Conservation (phyloP, 2,329 filamentous ascomycete species). For the Colletotrichum liaoningense region DNA sequence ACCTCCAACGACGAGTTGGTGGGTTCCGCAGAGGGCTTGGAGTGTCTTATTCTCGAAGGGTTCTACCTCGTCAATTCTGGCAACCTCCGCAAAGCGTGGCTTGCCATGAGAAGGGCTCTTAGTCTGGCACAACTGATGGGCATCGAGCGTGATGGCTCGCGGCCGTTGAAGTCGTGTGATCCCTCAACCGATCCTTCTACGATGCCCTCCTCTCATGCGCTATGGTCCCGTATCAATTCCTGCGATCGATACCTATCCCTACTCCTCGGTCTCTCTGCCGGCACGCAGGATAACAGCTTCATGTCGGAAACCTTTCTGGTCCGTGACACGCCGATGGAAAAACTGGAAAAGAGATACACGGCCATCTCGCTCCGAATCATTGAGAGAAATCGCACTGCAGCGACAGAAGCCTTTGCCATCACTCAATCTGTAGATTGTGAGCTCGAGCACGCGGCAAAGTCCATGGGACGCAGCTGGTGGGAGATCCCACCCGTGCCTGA, state of each 20-base stretch:
- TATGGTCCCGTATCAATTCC: slow-evolving; percentile 63
- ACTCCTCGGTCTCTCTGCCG: slow-evolving; percentile 61
- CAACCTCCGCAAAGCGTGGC: slow-evolving; percentile 65
- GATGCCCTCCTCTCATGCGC: slow-evolving; percentile 25
- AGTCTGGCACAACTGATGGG: slow-evolving; percentile 64
- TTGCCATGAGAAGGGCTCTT: slow-evolving; percentile 61
- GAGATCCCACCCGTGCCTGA: slow-evolving; percentile 44
- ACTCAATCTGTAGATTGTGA: slow-evolving; percentile 60
- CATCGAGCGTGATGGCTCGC: slow-evolving; percentile 50
- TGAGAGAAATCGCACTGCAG: slow-evolving; percentile 54
- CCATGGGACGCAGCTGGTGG: slow-evolving; percentile 62
- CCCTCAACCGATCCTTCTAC: slow-evolving; percentile 45
- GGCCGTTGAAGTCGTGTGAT: slow-evolving; percentile 52
- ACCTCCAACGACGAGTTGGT: slow-evolving; percentile 64
- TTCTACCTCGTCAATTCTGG: slow-evolving; percentile 64
- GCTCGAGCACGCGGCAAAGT: slow-evolving; percentile 54
- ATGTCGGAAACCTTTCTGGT: slow-evolving; percentile 42
- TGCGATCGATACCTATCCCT: slow-evolving; percentile 63
- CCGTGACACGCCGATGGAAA: slow-evolving; percentile 51
- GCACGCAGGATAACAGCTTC: slow-evolving; percentile 54
- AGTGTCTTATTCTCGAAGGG: slow-evolving; percentile 61
- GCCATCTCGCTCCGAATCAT: slow-evolving; percentile 57
- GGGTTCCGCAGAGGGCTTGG: slow-evolving; percentile 63
- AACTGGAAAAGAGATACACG: slow-evolving; percentile 57
- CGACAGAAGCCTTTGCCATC: slow-evolving; percentile 51